These are phyloP conservation scores for Ophiocordyceps polyrhachis-furcata DNA, from an alignment of 2,329 filamentous ascomycete species.

Conservation along the genomic window DNA sequence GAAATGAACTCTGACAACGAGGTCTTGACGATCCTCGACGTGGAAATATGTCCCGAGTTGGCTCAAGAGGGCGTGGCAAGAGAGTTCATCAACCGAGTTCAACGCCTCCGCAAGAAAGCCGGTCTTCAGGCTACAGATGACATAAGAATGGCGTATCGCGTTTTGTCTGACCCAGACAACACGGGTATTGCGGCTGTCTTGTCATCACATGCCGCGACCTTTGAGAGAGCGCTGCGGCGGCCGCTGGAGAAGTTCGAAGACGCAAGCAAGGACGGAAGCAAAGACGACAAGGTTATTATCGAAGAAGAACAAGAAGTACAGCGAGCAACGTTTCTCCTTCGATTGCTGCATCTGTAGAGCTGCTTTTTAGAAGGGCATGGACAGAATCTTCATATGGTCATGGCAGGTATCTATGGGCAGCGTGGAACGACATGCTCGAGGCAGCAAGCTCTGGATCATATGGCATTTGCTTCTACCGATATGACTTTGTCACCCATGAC, in stretches of 20 bases:
- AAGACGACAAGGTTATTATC: slow-evolving; percentile 34
- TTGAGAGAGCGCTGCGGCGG: slow-evolving; percentile 62
- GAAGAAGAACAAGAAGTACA: slow-evolving; percentile 78
- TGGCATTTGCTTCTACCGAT: no score
- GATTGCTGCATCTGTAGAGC: slow-evolving; percentile 53
- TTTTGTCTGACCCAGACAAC: slow-evolving; percentile 61
- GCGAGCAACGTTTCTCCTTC: slow-evolving; percentile 61
- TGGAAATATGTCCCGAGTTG: slow-evolving; percentile 64
- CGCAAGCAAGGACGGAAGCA: slow-evolving; percentile 5
- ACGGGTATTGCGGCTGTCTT: slow-evolving; percentile 56
- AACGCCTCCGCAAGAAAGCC: slow-evolving; percentile 84
- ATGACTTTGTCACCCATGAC: no score
- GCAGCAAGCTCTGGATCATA: no score
- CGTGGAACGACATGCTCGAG: no score
- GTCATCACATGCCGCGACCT: slow-evolving; percentile 43
- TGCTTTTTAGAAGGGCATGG: not conserved
- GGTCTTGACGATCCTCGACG: slow-evolving; percentile 80
- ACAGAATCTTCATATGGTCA: not conserved
- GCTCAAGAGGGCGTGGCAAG: slow-evolving; percentile 75
- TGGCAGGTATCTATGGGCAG: not conserved
- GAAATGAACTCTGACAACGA: slow-evolving; percentile 82
- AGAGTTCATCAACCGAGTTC: slow-evolving; percentile 85
- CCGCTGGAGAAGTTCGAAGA: slow-evolving; percentile 39
- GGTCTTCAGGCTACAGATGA: slow-evolving; percentile 83
- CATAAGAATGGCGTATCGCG: slow-evolving; percentile 81